Evolutionary conservation across 2,329 filamentous ascomycete species (phyloP).

Genomic region (Chalaropsis thielavioides): DNA sequence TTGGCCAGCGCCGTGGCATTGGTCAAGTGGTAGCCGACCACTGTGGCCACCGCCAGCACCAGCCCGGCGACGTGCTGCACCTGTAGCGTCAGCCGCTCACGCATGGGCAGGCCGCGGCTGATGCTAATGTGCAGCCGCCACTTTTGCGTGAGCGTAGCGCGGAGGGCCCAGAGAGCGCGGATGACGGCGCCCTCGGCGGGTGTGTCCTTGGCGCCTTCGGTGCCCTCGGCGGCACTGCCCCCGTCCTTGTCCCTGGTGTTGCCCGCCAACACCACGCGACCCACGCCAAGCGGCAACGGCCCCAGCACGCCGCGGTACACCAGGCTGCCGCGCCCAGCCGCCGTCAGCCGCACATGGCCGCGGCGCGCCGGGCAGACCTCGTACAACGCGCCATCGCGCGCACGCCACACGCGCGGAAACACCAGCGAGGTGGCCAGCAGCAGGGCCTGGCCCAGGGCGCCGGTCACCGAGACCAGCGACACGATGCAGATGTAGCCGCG

Average conservation of each 20-base stretch:
- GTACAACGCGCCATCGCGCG: constrained; percentile 30
- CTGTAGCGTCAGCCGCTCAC: constrained; percentile 36
- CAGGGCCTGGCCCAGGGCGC: constrained; percentile 58
- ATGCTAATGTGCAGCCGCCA: constrained; percentile 39
- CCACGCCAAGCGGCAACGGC: constrained; percentile 22
- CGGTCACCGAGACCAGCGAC: constrained; percentile 61
- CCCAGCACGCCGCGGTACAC: constrained; percentile 13
- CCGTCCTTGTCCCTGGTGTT: too few relatives aligned
- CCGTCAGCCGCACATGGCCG: constrained; percentile 15
- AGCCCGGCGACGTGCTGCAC: constrained; percentile 44
- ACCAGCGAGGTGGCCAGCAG: constrained; percentile 50
- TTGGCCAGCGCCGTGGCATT: constrained; percentile 53
- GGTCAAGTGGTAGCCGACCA: constrained; percentile 54
- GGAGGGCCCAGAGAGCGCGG: constrained; percentile 33
- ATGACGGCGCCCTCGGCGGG: neutral
- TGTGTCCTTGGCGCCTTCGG: too few relatives aligned
- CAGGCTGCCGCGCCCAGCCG: constrained; percentile 18
- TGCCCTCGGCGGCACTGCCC: too few relatives aligned
- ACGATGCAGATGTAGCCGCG: constrained; percentile 71
- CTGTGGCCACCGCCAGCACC: constrained; percentile 38
- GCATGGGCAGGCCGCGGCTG: constrained; percentile 32
- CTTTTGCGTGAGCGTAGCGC: constrained; percentile 35
- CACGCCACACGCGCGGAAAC: constrained; percentile 58
- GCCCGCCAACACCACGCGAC: neutral
- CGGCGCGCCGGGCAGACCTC: constrained; percentile 26